Base-by-base conservation (phyloP, 2,329 filamentous ascomycete species). In the Penicillium sp. region DNA sequence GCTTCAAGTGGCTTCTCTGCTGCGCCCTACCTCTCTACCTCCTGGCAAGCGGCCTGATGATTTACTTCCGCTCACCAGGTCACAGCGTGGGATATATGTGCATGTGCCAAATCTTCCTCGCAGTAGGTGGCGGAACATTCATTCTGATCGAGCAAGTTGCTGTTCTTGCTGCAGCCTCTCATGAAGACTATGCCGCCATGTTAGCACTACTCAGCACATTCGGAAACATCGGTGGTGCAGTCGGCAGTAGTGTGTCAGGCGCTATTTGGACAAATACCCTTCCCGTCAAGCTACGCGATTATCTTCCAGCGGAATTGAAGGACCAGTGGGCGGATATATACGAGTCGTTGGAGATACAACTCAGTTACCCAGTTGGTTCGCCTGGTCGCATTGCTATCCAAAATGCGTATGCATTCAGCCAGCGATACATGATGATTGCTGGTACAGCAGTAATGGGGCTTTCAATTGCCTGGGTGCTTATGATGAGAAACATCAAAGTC, bases 251-350 rank as follows among this genome's bases (percentile, higher is more conserved):
- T 11, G 78, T 88, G 41, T 78, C 84, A 1, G 78, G 77, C 0
- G 83, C 84, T 22, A 84, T 88, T 61, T 88, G 84, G 84, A 82
- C 79, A 0, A 78, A 80, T 53, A 79, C 81, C 0, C 82, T 87
- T 67, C 77, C 75, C 4, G 66, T 69, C 5, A 75, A 75, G 0
- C 73, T 86, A 7, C 59, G 57, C 17, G 65, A 69, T 42, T 72
- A 79, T 50, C 71, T 84, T 0, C 82, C 82, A 11, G 44, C 38
- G 0, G 58, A 59, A 5, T 49, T 50, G 10, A 48, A 57, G 41
- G 53, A 3, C 64, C 72, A 76, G 49, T 41, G 77, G 4, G 64
- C 61, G 7, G 51, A 54, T 7, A 79, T 84, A 41, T 80, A 81
- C 55, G 78, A 75, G 26, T 70, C 74, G 50, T 57, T 85, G 82